A percentile compares a stretch with the other conserved stretches of the same genome.
Conservation (phyloP, 2,329 filamentous ascomycete genomes). For the Pseudogymnoascus sp. region DNA sequence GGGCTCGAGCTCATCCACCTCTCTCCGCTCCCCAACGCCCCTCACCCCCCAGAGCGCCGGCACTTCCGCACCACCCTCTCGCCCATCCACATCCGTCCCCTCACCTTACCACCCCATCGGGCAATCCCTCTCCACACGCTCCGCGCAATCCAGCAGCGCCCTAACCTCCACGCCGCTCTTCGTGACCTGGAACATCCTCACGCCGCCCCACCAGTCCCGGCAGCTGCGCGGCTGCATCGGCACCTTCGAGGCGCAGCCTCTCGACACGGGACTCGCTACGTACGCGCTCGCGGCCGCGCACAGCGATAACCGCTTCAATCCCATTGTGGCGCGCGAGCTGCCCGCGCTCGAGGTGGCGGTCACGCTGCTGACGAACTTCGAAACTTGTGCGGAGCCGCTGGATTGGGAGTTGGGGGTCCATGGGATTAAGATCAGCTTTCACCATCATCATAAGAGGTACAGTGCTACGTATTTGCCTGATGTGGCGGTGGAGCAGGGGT, state of each 20-base stretch:
- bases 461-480: slow-evolving; percentile 89
- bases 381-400: slow-evolving; percentile 61
- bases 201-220: slow-evolving; percentile 32
- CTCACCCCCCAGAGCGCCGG: slow-evolving; percentile 7
- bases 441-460: slow-evolving; percentile 62
- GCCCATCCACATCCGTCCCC: slow-evolving; percentile 34
- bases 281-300: slow-evolving; percentile 77
- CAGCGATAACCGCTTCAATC: slow-evolving; percentile 53
- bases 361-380: slow-evolving; percentile 80
- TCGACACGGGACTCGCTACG: slow-evolving; percentile 63
- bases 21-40: slow-evolving; percentile 18
- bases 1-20: slow-evolving; percentile 8
- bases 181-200: slow-evolving; percentile 85
- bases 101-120: slow-evolving; percentile 37
- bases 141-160: slow-evolving; percentile 36
- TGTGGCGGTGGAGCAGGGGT: slow-evolving; percentile 85
- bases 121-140: slow-evolving; percentile 34
- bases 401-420: slow-evolving; percentile 86
- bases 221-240: slow-evolving; percentile 89
- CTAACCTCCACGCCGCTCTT: slow-evolving; percentile 65
- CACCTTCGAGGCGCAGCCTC: slow-evolving; percentile 73
- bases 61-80: slow-evolving; percentile 12
- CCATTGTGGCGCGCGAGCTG: slow-evolving; percentile 46
- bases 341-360: slow-evolving; percentile 56
- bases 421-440: slow-evolving; percentile 79